phyloP scores from a whole-genome alignment of 164 flowering plant species.

The Magnolia officinalis region DNA sequence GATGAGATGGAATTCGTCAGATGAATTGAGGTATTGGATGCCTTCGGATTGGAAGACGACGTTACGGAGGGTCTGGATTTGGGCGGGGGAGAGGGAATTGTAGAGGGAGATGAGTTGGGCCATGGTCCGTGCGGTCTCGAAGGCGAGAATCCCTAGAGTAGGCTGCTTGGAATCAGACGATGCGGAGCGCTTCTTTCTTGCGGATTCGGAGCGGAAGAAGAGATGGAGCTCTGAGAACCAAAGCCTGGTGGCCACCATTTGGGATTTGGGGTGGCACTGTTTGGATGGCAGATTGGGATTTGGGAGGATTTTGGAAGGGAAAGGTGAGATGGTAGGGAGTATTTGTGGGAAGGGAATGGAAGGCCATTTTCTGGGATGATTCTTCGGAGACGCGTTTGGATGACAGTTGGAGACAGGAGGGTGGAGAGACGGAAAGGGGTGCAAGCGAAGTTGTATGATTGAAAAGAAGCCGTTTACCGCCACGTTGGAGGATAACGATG shows the following conservation, averaged over 20 bases:
- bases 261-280: not conserved
- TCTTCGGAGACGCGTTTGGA: conserved; percentile 2
- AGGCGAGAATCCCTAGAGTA: conserved; percentile 56
- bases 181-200: not conserved
- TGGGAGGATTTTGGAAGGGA: not conserved
- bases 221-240: conserved; percentile 6
- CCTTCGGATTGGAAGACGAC: conserved; percentile 40
- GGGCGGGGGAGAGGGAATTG: conserved; percentile 53
- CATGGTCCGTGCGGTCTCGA: conserved; percentile 76
- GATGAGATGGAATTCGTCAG: conserved; percentile 49
- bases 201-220: not conserved
- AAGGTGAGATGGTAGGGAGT: not conserved
- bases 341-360: not conserved
- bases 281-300: not conserved
- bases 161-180: not conserved
- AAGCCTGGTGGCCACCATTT: not conserved
- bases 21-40: conserved; percentile 49
- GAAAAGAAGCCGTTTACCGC: not conserved
- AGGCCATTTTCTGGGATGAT: not conserved
- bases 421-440: not conserved
- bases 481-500: not conserved
- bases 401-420: conserved; percentile 1
- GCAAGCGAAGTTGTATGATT: not conserved
- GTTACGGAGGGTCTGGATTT: conserved; percentile 36
- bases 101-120: conserved; percentile 56